Conservation (phyloP, 768 basidiomycete genomes). For the Mrakia gelida region DNA sequence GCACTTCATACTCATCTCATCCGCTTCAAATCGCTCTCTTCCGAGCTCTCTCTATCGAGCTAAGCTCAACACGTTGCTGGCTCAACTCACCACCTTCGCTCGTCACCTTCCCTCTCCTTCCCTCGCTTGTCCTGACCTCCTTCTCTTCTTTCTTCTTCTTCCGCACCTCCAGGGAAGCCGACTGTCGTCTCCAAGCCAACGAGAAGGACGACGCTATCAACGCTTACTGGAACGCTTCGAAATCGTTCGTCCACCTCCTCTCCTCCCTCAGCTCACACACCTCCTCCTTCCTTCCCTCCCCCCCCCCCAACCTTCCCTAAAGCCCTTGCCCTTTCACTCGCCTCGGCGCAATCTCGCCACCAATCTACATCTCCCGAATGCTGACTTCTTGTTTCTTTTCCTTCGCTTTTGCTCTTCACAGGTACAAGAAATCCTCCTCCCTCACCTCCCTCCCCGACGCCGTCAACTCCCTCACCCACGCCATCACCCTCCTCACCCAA, state of each 20-base stretch:
- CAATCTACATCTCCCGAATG: not conserved
- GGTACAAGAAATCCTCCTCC: constrained; percentile 32
- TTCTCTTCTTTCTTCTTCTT: not conserved
- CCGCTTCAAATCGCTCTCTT: not conserved
- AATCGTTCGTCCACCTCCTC: constrained; percentile 42
- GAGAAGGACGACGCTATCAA: constrained; percentile 94
- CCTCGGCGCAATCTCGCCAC: too few species aligned
- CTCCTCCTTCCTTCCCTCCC: not conserved
- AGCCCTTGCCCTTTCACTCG: too few species aligned
- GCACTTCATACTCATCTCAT: not conserved
- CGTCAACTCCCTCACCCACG: constrained; percentile 75
- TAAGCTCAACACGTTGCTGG: too few species aligned
- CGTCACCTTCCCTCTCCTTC: not conserved
- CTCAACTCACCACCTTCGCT: too few species aligned
- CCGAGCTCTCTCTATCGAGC: not conserved
- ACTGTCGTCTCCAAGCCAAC: constrained; percentile 81
- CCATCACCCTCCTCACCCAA: constrained; percentile 74
- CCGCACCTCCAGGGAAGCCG: constrained; percentile 66
- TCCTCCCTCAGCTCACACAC: not conserved
- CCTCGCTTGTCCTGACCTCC: not conserved
- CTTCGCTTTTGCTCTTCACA: not conserved
- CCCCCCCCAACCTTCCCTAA: not conserved
- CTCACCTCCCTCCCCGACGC: constrained; percentile 60
- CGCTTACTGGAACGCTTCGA: constrained; percentile 97
- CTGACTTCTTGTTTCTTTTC: not conserved